Base-by-base conservation (phyloP, 2,329 filamentous ascomycete species). In the Aspergillus tubingensis region DNA sequence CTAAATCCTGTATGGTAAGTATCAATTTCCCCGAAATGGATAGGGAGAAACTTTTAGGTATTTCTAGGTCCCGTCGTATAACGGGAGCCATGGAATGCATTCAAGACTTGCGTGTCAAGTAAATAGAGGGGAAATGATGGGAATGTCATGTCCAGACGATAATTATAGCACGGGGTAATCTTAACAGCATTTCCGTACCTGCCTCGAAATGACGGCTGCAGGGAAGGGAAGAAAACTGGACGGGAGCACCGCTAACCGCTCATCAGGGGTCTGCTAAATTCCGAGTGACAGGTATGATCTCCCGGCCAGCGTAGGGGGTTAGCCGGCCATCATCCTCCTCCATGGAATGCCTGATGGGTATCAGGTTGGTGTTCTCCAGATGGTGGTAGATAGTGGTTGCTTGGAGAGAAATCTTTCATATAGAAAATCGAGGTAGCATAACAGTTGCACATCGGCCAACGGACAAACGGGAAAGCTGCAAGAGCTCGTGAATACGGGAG, bases 401-500 rank as follows among this genome's bases (percentile, higher is more conserved):
- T 17, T 23, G 8, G 19, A 8, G 3, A 23, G 44, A 5, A 13
- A 36, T 13, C 5, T 49, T 32, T 47, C 27, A 19, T 27, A 19
- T 47, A 50, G 21, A 38, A 51, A 44, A 57, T 38, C 8, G 41
- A 19, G 21, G 43, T 41, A 25, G 36, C 38, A 53, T 57, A 38
- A 57, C 23, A 51, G 8, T 11, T 36, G 32, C 32, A 30, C 38
- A 30, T 27, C 48, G 54, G 17, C 10, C 38, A 43, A 57, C 51
- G 49, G 56, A 57, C 39, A 50, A 30, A 38, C 41, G n/a, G 44
- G 25, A 27, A 44, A 60, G 53, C 50, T 19, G 53, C 49, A 50
- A 57, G 50, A 62, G 63, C 63, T 65, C 62, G 61, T 62, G 65
- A 62, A 58, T 58, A 39, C 51, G 32, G 58, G 58, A 58, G 48